Evolutionary conservation across 352 stramenopile genomes (phyloP).

Genomic region (Hyaloperonospora arabidopsidis): DNA sequence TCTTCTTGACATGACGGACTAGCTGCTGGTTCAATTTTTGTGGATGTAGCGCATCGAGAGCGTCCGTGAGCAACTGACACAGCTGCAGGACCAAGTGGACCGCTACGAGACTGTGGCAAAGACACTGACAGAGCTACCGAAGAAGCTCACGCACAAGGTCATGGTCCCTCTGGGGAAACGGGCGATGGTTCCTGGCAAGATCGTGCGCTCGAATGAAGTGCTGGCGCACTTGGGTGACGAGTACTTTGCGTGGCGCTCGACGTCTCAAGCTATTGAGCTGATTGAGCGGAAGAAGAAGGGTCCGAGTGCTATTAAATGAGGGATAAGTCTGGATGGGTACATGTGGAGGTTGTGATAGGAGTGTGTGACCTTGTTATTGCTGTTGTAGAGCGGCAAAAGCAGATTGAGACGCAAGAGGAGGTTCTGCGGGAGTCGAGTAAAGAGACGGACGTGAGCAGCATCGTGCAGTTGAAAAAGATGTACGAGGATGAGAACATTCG

Average conservation of each 20-base stretch:
- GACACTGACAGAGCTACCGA: conserved; percentile 58
- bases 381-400: conserved; percentile 34
- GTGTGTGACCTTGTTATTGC: not conserved
- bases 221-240: conserved; percentile 73
- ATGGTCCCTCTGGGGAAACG: conserved; percentile 83
- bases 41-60: conserved; percentile 44
- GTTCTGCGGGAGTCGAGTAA: conserved; percentile 45
- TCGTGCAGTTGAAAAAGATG: conserved; percentile 73
- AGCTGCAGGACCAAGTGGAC: conserved; percentile 49
- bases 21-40: not conserved
- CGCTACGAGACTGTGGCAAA: conserved; percentile 45
- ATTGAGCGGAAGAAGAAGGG: conserved; percentile 76
- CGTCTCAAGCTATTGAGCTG: conserved; percentile 44
- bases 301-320: conserved; percentile 11
- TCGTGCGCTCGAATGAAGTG: conserved; percentile 81
- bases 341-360: not conserved
- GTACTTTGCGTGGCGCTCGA: conserved; percentile 75
- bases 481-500: conserved; percentile 82
- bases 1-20: not conserved
- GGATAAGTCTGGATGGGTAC: not conserved
- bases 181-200: conserved; percentile 75
- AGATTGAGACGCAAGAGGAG: conserved; percentile 51
- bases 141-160: conserved; percentile 68
- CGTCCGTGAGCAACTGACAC: conserved; percentile 38
- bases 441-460: conserved; percentile 51